Evolutionary conservation across 2,329 filamentous ascomycete genomes (phyloP).

Genomic region (Trichoderma asperellum): DNA sequence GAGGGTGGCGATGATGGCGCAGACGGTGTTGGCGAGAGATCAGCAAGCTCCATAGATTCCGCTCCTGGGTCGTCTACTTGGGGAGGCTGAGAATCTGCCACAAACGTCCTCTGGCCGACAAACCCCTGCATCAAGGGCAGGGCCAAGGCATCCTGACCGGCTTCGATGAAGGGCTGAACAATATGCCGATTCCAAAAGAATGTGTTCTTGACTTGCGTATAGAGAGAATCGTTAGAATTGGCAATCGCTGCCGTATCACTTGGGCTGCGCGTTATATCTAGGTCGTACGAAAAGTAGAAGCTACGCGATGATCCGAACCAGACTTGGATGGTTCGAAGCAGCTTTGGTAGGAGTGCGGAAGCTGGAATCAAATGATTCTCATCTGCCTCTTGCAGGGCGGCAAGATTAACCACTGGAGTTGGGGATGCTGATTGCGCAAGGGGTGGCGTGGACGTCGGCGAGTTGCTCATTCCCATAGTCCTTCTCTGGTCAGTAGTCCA

Average conservation of each 20-base stretch:
- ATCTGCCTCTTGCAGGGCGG: slow-evolving; percentile 47
- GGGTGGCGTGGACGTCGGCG: slow-evolving; percentile 33
- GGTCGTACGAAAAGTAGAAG: slow-evolving; percentile 95
- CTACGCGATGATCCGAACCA: slow-evolving; percentile 81
- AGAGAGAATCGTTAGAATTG: slow-evolving; percentile 56
- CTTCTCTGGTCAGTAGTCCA: slow-evolving; percentile 75
- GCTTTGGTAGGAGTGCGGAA: slow-evolving; percentile 72
- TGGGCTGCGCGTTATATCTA: slow-evolving; percentile 79
- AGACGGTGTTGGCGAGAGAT: slow-evolving; percentile 42
- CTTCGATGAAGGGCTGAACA: slow-evolving; percentile 71
- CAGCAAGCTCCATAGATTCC: slow-evolving; percentile 53
- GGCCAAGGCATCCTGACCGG: slow-evolving; percentile 70
- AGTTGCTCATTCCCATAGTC: slow-evolving; percentile 67
- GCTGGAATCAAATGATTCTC: slow-evolving; percentile 33
- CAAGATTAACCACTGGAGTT: slow-evolving; percentile 36
- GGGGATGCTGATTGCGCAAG: slow-evolving; percentile 31
- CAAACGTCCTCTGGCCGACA: slow-evolving; percentile 82
- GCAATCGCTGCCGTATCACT: slow-evolving; percentile 39
- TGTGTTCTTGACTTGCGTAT: slow-evolving; percentile 71
- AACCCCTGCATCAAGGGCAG: slow-evolving; percentile 93
- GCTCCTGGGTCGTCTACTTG: slow-evolving; percentile 54
- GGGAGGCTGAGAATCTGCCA: slow-evolving; percentile 65
- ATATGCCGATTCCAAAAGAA: slow-evolving; percentile 94
- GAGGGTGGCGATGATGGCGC: slow-evolving; percentile 35
- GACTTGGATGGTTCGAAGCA: slow-evolving; percentile 81